These are phyloP conservation scores for Nicotiana noctiflora DNA, from an alignment of 257 asterid species.

Conservation along the genomic window DNA sequence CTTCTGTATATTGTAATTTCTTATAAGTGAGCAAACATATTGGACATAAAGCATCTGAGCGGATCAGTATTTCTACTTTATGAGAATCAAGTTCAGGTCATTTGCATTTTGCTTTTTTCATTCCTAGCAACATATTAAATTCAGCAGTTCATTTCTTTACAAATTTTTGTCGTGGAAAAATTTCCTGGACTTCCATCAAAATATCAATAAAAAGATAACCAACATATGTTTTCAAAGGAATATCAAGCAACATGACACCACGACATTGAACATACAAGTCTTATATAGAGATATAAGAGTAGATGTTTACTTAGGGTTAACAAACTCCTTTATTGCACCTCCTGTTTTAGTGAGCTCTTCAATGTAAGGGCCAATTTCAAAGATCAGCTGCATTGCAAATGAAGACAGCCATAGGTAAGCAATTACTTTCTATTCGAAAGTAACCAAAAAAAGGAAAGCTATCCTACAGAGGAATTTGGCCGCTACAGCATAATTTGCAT, in stretches of 20 bases:
- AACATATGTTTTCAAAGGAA: not conserved
- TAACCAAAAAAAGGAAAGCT: not conserved
- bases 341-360: constrained; percentile 92
- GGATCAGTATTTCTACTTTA: not conserved
- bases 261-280: not conserved
- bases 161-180: not conserved
- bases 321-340: constrained; percentile 91
- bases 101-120: not conserved
- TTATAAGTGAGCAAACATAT: not conserved
- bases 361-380: constrained; percentile 80
- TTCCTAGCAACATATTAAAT: not conserved
- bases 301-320: constrained; percentile 82
- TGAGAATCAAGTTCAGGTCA: not conserved
- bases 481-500: not conserved
- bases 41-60: not conserved
- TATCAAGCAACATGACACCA: not conserved
- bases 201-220: not conserved
- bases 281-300: not conserved
- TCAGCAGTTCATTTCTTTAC: not conserved
- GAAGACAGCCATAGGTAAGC: not conserved
- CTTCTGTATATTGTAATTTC: not conserved
- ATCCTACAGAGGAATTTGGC: not conserved
- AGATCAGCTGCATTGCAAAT: constrained; percentile 54
- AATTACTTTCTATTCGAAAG: not conserved
- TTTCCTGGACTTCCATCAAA: not conserved